A percentile compares a stretch with the other conserved stretches of the same genome.
Conservation (phyloP, 2,329 filamentous ascomycete genomes). For the Fusarium palustre region DNA sequence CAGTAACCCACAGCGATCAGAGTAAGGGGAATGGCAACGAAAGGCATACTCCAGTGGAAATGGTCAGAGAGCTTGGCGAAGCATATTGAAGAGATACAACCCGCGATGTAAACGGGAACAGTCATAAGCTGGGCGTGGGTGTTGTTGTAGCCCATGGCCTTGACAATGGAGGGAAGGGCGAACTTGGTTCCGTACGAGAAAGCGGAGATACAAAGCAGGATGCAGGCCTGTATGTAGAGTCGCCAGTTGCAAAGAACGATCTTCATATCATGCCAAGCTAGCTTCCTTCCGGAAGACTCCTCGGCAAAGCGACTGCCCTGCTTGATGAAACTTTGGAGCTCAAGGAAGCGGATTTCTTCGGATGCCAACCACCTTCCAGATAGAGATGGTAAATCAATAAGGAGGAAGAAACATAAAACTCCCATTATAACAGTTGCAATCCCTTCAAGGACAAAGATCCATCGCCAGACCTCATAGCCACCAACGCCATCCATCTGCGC, state of each 20-base stretch:
- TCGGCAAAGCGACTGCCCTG: not conserved
- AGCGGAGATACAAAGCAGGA: slow-evolving; percentile 38
- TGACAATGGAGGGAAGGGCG: slow-evolving; percentile 52
- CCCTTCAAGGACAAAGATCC: slow-evolving; percentile 77
- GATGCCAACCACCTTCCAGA: not conserved
- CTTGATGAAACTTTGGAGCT: not conserved
- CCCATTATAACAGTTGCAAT: slow-evolving; percentile 76
- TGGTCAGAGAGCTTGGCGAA: slow-evolving; percentile 75
- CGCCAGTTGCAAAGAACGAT: slow-evolving; percentile 45
- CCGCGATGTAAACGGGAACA: slow-evolving; percentile 68
- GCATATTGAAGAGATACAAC: slow-evolving; percentile 69
- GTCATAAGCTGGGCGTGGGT: slow-evolving; percentile 57
- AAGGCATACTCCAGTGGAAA: slow-evolving; percentile 71
- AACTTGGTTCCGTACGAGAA: slow-evolving; percentile 45
- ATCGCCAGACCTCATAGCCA: slow-evolving; percentile 70
- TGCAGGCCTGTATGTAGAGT: slow-evolving; percentile 44
- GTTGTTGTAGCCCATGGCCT: slow-evolving; percentile 54
- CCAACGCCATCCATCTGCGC: slow-evolving; percentile 75
- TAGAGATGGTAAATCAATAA: not conserved
- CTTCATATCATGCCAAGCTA: slow-evolving; percentile 43
- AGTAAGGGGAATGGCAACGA: slow-evolving; percentile 43
- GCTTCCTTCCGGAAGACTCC: slow-evolving; percentile 20
- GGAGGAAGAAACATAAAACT: slow-evolving; percentile 67
- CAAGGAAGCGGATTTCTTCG: not conserved
- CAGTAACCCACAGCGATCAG: not conserved